These are phyloP conservation scores for Sindora glabra DNA, from an alignment of 306 rosid species.

Conservation along the genomic window DNA sequence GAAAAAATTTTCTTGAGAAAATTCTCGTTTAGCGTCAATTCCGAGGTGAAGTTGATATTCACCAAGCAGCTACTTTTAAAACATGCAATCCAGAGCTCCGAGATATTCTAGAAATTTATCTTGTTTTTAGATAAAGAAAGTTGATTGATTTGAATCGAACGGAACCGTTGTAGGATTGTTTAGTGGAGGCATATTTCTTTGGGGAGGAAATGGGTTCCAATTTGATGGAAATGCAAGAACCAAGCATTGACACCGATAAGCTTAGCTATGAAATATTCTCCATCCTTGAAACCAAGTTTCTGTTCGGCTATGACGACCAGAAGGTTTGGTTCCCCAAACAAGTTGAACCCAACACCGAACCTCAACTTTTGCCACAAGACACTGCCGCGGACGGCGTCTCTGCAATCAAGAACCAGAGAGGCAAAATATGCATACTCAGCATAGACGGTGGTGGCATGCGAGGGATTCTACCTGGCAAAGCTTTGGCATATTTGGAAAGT, in stretches of 20 bases:
- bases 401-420: constrained; percentile 84
- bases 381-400: constrained; percentile 21
- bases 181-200: neutral
- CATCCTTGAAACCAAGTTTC: constrained; percentile 82
- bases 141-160: neutral
- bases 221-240: constrained; percentile 75
- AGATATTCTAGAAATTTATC: too few species aligned
- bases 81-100: constrained; percentile 22
- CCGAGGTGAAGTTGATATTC: too few species aligned
- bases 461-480: constrained; percentile 87
- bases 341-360: constrained; percentile 31
- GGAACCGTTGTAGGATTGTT: neutral
- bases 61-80: neutral
- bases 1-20: too few species aligned
- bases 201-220: constrained; percentile 34
- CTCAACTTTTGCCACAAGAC: neutral
- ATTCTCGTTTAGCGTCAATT: constrained; percentile 11
- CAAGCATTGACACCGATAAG: constrained; percentile 95
- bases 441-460: constrained; percentile 96
- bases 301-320: constrained; percentile 93
- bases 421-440: constrained; percentile 87
- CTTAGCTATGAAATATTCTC: constrained; percentile 96
- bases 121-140: neutral
- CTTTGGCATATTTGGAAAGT: constrained; percentile 67
- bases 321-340: constrained; percentile 90